phyloP scores from a whole-genome alignment of 2,329 filamentous ascomycete species.

The Zymoseptoria ardabiliae region DNA sequence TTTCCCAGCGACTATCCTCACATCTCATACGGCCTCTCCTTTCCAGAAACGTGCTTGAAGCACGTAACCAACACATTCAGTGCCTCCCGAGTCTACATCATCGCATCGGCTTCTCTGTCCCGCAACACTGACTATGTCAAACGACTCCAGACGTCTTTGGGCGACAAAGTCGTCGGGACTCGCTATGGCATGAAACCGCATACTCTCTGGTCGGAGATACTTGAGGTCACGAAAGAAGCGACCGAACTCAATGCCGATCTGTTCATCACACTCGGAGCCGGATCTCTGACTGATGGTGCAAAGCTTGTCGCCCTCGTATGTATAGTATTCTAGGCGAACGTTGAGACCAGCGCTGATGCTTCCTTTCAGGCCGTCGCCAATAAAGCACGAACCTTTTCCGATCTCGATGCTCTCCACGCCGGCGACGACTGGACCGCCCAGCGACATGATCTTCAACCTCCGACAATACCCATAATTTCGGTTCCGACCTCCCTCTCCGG shows the following conservation, averaged over 20 bases:
- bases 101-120: slow-evolving; percentile 45
- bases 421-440: slow-evolving; percentile 6
- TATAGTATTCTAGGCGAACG: background rate
- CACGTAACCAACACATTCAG: slow-evolving; percentile 42
- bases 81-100: slow-evolving; percentile 43
- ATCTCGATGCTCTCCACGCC: slow-evolving; percentile 7
- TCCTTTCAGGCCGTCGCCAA: slow-evolving; percentile 8
- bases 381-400: slow-evolving; percentile 5
- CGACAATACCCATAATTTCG: slow-evolving; percentile 12
- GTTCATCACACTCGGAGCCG: slow-evolving; percentile 48
- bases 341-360: background rate
- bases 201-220: slow-evolving; percentile 47
- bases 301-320: slow-evolving; percentile 45
- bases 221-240: slow-evolving; percentile 41
- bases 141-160: slow-evolving; percentile 36
- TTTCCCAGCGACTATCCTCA: slow-evolving; percentile 26
- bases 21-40: slow-evolving; percentile 44
- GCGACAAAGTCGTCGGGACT: slow-evolving; percentile 38
- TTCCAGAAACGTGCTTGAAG: slow-evolving; percentile 37
- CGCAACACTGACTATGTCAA: slow-evolving; percentile 40
- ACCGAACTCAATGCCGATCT: slow-evolving; percentile 37
- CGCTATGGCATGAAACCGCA: slow-evolving; percentile 48
- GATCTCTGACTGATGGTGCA: slow-evolving; percentile 49
- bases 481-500: slow-evolving; percentile 17
- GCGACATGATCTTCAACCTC: slow-evolving; percentile 2